Evolutionary conservation across 164 flowering plant species (phyloP).

Genomic region (Liriodendron chinense): DNA sequence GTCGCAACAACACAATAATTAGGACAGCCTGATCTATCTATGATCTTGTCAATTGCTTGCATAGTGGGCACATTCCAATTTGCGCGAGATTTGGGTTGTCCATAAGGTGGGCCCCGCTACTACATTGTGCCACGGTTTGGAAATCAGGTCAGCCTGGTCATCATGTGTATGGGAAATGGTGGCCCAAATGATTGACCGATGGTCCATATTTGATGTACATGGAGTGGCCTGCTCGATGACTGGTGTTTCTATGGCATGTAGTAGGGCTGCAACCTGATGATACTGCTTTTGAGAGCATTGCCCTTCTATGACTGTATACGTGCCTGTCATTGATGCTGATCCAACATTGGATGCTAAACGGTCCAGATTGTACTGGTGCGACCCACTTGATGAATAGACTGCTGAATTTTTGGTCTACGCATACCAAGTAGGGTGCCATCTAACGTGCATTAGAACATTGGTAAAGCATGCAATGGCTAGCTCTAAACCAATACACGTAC

Average conservation of each 20-base stretch:
- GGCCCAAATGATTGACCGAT: background rate
- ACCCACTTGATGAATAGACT: too few relatives aligned
- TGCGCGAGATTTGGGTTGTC: background rate
- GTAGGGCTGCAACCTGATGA: background rate
- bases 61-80: background rate
- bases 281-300: background rate
- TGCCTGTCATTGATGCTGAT: too few relatives aligned
- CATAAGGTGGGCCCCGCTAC: background rate
- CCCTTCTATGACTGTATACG: too few relatives aligned
- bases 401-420: too few relatives aligned
- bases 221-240: background rate
- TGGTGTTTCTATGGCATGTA: background rate
- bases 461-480: too few relatives aligned
- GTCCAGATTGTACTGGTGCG: too few relatives aligned
- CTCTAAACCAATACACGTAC: too few relatives aligned
- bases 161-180: background rate
- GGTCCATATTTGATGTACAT: background rate
- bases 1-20: too few relatives aligned
- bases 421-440: too few relatives aligned
- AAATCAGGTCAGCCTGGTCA: background rate
- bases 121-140: background rate
- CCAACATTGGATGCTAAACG: too few relatives aligned
- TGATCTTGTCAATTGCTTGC: too few relatives aligned
- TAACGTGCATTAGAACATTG: too few relatives aligned
- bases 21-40: background rate